Evolutionary conservation across 2,329 filamentous ascomycete genomes (phyloP), one percentile per base, ranked within the genome.

Genomic region (Epichloe festucae): DNA sequence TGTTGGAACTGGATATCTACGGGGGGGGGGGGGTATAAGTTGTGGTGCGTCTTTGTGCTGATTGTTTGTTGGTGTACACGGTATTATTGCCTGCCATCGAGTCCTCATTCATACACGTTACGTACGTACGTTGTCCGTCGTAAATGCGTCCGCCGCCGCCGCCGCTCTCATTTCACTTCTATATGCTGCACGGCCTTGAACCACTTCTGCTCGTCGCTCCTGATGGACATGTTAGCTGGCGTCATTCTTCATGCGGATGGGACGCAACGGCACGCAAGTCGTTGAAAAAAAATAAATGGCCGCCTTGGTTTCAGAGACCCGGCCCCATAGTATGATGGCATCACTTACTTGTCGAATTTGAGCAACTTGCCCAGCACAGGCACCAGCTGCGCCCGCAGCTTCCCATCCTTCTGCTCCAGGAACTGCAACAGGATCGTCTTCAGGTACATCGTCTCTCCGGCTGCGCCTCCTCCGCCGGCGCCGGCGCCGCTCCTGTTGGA

Each of bases 391-490:
- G 81, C 76, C 60, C 88, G 79, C 59, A 87, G 72, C 70, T 80
- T 85, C 65, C 83, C 85, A 63, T 91, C 87, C 69, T 82, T 87
- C 58, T 87, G 82, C 71, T 90, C 85, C 57, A 93, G 66, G 65
- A 91, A 91, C 66, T 90, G 86, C 57, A 93, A 67, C 58, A 93
- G 67, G 51, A 91, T 85, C 8, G 87, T 89, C 74, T 89, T 90
- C 51, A 91, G 69, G 61, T 93, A 91, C 55, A 81, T 75, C 39
- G 73, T 72, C 53, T 83, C 79, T 5, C 70, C 63, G 14, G 61
- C 55, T 17, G 59, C 61, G 4, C 52, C 53, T 27, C 27, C 27
- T 27, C 27, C 60, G n/a, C 57, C 58, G 34, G 19, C 45, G 55
- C 59, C 34, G 61, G 59, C 15, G 41, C 65, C 67, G 48, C 67